phyloP scores from a whole-genome alignment of 1,284 basidiomycete species.

The Rhodotorula sp. region DNA sequence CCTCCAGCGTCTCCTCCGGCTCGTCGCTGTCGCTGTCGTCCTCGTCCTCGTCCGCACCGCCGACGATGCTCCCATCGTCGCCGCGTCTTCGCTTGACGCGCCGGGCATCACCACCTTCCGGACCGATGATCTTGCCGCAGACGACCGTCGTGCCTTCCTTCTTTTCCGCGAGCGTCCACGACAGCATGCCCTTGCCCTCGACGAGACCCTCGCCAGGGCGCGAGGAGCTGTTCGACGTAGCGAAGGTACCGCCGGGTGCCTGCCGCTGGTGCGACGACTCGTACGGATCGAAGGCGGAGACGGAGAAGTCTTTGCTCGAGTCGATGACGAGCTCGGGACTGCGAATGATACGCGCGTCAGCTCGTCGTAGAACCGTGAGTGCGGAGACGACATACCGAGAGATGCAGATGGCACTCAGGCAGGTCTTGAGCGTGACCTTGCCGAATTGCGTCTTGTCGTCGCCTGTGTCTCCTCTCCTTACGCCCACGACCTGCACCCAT shows the following conservation, averaged over 20 bases:
- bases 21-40: constrained; percentile 30
- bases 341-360: neutral
- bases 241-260: neutral
- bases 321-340: constrained; percentile 42
- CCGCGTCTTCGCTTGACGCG: constrained; percentile 24
- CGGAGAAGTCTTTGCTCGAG: constrained; percentile 39
- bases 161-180: constrained; percentile 43
- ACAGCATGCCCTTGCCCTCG: constrained; percentile 44
- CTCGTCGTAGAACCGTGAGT: neutral
- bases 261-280: constrained; percentile 30
- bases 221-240: neutral
- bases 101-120: constrained; percentile 6
- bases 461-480: neutral
- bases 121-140: constrained; percentile 21
- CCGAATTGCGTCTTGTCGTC: constrained; percentile 31
- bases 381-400: constrained; percentile 19
- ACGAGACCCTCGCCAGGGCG: constrained; percentile 25
- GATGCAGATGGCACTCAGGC: constrained; percentile 41
- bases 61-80: neutral
- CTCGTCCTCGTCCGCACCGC: constrained; percentile 7
- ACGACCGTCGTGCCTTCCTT: constrained; percentile 41
- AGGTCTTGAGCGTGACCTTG: constrained; percentile 40
- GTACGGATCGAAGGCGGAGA: constrained; percentile 41
- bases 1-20: constrained; percentile 40
- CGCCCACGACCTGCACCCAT: constrained; percentile 35